Evolutionary conservation across 2,329 filamentous ascomycete species (phyloP), one percentile per base, ranked within the genome.

Genomic region (Neurospora sp.): DNA sequence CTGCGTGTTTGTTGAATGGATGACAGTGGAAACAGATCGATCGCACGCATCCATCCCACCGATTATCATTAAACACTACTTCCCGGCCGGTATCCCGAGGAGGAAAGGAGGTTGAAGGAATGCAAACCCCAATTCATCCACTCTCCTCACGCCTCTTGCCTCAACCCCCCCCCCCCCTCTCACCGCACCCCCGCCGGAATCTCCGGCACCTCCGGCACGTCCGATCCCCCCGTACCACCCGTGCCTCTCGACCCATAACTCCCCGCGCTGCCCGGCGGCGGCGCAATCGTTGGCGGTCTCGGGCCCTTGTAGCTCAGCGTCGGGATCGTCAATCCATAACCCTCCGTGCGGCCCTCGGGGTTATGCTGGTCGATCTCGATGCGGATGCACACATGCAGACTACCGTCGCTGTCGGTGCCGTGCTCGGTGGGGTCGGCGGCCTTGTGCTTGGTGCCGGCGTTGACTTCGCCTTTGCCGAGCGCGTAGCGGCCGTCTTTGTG

Each of bases 291-390:
- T 1, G 69, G 52, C 66, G 74, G 73, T 67, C 69, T 70, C 4
- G 71, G 71, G 0, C 74, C 74, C 17, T 46, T 43, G 68, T 77
- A 80, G 40, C 74, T 72, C 58, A 97, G 83, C 36, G 86, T 82
- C 13, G 96, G 96, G n/a, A 99, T 89, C 1, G 93, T 90, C 67
- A 99, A 82, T 10, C 94, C 91, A 77, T 99, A 99, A 15, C 89
- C 87, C 72, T 90, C 85, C 0, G 96, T 98, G 73, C 87, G 88
- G 43, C 96, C 96, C 42, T 91, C 84, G 2, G 89, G 88, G 78
- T 98, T 89, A 75, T 91, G 89, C 77, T 97, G 92, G 78, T 94
- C 89, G 72, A 95, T 89, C 81, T 99, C 96, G 73, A 97, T 90
- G 70, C 93, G 91, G 75, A 99, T 88, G 69, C 89, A 90, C 67